These are phyloP conservation scores for Scheffersomyces lignosus DNA, from an alignment of 805 yeast genomes.

Conservation along the genomic window DNA sequence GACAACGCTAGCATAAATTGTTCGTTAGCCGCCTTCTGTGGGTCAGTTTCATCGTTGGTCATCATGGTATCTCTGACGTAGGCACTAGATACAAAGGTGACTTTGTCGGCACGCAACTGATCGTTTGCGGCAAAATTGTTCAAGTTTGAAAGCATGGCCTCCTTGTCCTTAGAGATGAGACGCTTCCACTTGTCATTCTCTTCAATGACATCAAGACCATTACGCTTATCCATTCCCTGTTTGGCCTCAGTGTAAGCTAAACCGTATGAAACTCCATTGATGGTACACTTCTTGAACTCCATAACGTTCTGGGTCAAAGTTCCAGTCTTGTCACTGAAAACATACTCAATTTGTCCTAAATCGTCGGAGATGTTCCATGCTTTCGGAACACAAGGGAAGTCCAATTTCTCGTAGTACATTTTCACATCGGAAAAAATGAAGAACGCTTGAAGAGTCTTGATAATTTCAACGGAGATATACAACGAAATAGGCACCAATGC, in stretches of 20 bases:
- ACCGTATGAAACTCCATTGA: constrained; percentile 72
- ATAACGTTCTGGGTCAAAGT: constrained; percentile 80
- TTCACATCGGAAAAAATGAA: constrained; percentile 75
- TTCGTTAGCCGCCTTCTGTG: constrained; percentile 50
- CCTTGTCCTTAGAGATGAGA: constrained; percentile 57
- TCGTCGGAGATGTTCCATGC: constrained; percentile 87
- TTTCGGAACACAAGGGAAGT: constrained; percentile 81
- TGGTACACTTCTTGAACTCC: constrained; percentile 83
- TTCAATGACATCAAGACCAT: constrained; percentile 71
- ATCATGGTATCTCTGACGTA: constrained; percentile 53
- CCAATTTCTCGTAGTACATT: constrained; percentile 67
- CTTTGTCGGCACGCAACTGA: constrained; percentile 48
- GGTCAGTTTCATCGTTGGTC: constrained; percentile 13
- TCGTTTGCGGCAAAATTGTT: constrained; percentile 5
- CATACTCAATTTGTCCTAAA: constrained; percentile 81
- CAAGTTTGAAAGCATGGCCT: constrained; percentile 51
- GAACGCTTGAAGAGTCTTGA: constrained; percentile 78
- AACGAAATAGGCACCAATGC: constrained; percentile 81
- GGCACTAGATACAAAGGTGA: constrained; percentile 64
- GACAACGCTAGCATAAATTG: constrained; percentile 66
- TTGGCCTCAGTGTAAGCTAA: constrained; percentile 81
- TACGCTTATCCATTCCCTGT: constrained; percentile 75
- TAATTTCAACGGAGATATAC: constrained; percentile 78
- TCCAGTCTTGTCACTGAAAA: constrained; percentile 84
- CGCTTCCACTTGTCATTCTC: constrained; percentile 54